Evolutionary conservation across 768 basidiomycete species (phyloP), one percentile per base, ranked within the genome.

Genomic region (Lentinula sp.): DNA sequence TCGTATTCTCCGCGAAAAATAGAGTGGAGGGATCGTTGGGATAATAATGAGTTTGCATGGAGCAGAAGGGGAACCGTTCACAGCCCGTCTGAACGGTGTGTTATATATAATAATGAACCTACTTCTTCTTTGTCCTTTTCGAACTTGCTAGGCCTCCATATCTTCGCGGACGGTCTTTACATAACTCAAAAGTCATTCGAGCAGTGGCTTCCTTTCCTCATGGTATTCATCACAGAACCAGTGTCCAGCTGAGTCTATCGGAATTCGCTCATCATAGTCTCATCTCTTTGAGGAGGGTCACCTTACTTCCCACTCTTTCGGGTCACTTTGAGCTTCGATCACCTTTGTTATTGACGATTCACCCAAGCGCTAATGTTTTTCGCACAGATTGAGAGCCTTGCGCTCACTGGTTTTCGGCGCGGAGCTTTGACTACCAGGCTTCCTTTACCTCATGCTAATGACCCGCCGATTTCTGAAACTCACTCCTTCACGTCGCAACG

Each of bases 381-480:
- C 9, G 20, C 9, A 45, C 43, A 7, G 16, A 45, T n/a, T n/a
- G 18, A 5, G 18, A 15, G 39, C 15, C 8, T 15, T 16, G n/a
- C 18, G 28, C 28, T 28, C 28, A 16, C 43, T 18, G 12, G 18
- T 12, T 7, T 46, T 20, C 46, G n/a, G 23, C 16, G 12, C 46
- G 46, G 46, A 48, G 46, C 20, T 48, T 48, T 48, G 46, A 9
- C 9, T 23, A 18, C 45, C 48, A 10, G 23, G 9, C 62, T 68
- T 68, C 66, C 54, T 67, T 71, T 73, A 73, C 71, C 69, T 73
- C 70, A 71, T 67, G 55, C 33, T 23, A 35, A 41, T 16, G 57
- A 58, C 53, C 46, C 39, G 36, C 53, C 53, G 53, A 13, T 18
- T 15, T 54, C 20, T 54, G 36, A 54, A 54, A 54, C 53, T 9